A percentile compares a stretch with the other conserved stretches of the same genome.
Conservation (phyloP, 2,329 filamentous ascomycete genomes). For the Sordariomycetes sp. region DNA sequence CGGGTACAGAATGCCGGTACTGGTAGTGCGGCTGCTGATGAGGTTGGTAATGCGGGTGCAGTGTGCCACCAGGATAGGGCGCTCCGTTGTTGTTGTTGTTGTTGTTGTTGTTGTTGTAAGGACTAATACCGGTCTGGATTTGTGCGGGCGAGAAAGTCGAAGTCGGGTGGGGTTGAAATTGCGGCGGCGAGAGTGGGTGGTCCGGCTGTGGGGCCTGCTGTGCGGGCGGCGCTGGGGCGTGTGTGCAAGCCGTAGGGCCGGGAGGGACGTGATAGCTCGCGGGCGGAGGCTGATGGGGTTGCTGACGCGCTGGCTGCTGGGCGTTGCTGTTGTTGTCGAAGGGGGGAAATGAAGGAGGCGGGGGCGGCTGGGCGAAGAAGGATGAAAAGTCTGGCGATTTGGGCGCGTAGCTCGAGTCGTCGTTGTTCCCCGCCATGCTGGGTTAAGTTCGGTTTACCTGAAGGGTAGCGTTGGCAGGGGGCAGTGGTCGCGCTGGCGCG, state of each 20-base stretch:
- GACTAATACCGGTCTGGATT: constrained; percentile 2
- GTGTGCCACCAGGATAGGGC: not conserved
- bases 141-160: constrained; percentile 6
- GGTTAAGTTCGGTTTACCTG: not conserved
- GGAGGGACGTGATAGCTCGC: not conserved
- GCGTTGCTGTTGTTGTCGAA: constrained; percentile 7
- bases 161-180: constrained; percentile 2
- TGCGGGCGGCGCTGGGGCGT: constrained; percentile 5
- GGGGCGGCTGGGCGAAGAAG: constrained; percentile 26
- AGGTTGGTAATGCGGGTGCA: constrained; percentile 3
- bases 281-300: constrained; percentile 6
- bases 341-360: constrained; percentile 1
- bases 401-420: constrained; percentile 29
- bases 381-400: constrained; percentile 47
- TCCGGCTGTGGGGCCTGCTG: constrained; percentile 11
- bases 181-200: constrained; percentile 5
- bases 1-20: constrained; percentile 3
- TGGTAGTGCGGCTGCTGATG: constrained; percentile 5
- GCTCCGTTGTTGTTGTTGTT: constrained; percentile 4
- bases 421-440: constrained; percentile 3
- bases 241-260: not conserved
- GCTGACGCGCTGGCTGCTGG: not conserved
- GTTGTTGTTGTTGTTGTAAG: constrained; percentile 3
- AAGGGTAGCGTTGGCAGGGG: not conserved
- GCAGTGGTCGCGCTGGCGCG: not conserved